Percentiles rank a stretch among this genome's conserved stretches.
phyloP scores from a whole-genome alignment of 805 yeast species.

The Myxozyma lipomycoides region DNA sequence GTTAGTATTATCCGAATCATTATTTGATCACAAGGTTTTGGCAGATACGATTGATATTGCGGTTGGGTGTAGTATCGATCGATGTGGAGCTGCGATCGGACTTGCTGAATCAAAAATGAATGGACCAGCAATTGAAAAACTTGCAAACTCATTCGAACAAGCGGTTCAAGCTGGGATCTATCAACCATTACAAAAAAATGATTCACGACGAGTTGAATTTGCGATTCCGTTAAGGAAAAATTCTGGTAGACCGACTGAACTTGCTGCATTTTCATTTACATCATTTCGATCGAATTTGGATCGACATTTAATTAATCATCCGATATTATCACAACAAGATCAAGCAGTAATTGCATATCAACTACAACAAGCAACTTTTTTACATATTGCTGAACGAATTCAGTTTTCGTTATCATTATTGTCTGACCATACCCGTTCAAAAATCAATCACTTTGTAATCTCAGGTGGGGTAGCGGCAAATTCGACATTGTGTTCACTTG shows the following conservation, averaged over 20 bases:
- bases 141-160: slow-evolving; percentile 41
- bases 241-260: slow-evolving; percentile 43
- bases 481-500: slow-evolving; percentile 44
- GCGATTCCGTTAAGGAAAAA: slow-evolving; percentile 49
- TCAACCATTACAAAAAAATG: background rate
- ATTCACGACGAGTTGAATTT: slow-evolving; percentile 1
- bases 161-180: slow-evolving; percentile 1
- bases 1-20: slow-evolving; percentile 61
- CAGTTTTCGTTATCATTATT: slow-evolving; percentile 44
- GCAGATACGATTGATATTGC: slow-evolving; percentile 81
- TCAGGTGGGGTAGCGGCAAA: slow-evolving; percentile 97
- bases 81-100: slow-evolving; percentile 84
- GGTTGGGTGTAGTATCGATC: slow-evolving; percentile 88
- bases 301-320: slow-evolving; percentile 19
- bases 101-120: slow-evolving; percentile 63
- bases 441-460: slow-evolving; percentile 58
- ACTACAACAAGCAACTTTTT: slow-evolving; percentile 59
- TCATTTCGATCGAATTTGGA: slow-evolving; percentile 61
- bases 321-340: background rate
- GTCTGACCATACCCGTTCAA: background rate
- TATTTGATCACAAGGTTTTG: slow-evolving; percentile 61
- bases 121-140: slow-evolving; percentile 73
- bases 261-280: slow-evolving; percentile 68
- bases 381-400: slow-evolving; percentile 66
- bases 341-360: slow-evolving; percentile 6